phyloP scores from a whole-genome alignment of 352 stramenopile species.

The Globisporangium megalacanthum region DNA sequence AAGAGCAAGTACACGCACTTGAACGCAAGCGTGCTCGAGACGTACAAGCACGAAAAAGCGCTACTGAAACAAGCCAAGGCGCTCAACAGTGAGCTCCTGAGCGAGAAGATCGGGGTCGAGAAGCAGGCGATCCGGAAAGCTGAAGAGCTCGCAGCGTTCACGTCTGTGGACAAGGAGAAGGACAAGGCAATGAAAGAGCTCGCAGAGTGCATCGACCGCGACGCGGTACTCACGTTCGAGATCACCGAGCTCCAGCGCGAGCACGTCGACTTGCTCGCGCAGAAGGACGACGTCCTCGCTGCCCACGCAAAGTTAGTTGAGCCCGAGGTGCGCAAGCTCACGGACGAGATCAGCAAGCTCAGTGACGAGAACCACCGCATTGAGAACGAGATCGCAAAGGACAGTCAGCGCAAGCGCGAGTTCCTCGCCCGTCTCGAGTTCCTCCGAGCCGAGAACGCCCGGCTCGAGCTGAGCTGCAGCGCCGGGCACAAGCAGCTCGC shows the following conservation, averaged over 20 bases:
- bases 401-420: conserved; percentile 57
- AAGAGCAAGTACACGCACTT: conserved; percentile 77
- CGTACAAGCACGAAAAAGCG: conserved; percentile 79
- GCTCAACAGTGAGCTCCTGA: conserved; percentile 80
- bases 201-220: conserved; percentile 66
- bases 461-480: conserved; percentile 36
- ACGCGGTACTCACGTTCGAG: conserved; percentile 84
- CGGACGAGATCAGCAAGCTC: conserved; percentile 54
- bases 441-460: conserved; percentile 54
- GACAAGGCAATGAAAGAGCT: conserved; percentile 75
- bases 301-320: conserved; percentile 83
- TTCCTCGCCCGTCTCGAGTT: conserved; percentile 55
- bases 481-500: conserved; percentile 55
- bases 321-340: conserved; percentile 74
- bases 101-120: conserved; percentile 82
- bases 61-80: conserved; percentile 77
- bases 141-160: conserved; percentile 68
- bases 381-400: conserved; percentile 67
- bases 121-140: conserved; percentile 84
- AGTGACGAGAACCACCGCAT: conserved; percentile 64
- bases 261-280: conserved; percentile 55
- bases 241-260: conserved; percentile 84
- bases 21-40: conserved; percentile 62
- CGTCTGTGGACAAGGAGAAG: conserved; percentile 74
- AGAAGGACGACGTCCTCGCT: conserved; percentile 70